Evolutionary conservation across 208 protist species (phyloP).

Genomic region (Leishmania mexicana): DNA sequence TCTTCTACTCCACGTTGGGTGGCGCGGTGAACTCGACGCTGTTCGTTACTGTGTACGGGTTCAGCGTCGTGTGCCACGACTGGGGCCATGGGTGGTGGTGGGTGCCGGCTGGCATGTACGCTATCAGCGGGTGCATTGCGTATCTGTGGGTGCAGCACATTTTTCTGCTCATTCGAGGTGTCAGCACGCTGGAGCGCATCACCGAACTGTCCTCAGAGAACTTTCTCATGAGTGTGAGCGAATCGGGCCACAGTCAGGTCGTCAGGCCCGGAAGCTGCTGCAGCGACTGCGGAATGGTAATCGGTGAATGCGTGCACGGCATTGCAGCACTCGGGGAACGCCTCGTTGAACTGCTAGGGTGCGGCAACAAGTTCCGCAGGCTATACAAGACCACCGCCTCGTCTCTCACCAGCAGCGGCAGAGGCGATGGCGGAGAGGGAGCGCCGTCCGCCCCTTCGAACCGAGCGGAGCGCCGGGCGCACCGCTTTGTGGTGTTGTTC

Average conservation of each 20-base stretch:
- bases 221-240: slow-evolving; percentile 26
- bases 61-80: slow-evolving; percentile 15
- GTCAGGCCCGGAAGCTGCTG: neutral
- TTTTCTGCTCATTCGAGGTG: slow-evolving; percentile 40
- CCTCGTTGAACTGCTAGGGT: neutral
- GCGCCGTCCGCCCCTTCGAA: neutral
- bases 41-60: slow-evolving; percentile 19
- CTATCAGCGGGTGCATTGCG: slow-evolving; percentile 21
- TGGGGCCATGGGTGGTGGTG: slow-evolving; percentile 35
- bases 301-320: neutral
- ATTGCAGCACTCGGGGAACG: neutral
- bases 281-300: slow-evolving; percentile 8
- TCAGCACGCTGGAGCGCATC: slow-evolving; percentile 59
- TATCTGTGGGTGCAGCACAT: slow-evolving; percentile 50
- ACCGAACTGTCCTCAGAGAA: slow-evolving; percentile 18
- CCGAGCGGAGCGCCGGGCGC: slow-evolving; percentile 17
- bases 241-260: neutral
- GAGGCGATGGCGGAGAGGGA: neutral
- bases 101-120: slow-evolving; percentile 29
- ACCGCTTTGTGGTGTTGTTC: slow-evolving; percentile 31
- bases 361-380: neutral
- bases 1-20: slow-evolving; percentile 54
- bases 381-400: neutral
- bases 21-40: slow-evolving; percentile 31
- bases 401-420: neutral